Evolutionary conservation across 2,329 filamentous ascomycete genomes (phyloP), one percentile per base, ranked within the genome.

Genomic region (Pyrenophora tritici-repentis): DNA sequence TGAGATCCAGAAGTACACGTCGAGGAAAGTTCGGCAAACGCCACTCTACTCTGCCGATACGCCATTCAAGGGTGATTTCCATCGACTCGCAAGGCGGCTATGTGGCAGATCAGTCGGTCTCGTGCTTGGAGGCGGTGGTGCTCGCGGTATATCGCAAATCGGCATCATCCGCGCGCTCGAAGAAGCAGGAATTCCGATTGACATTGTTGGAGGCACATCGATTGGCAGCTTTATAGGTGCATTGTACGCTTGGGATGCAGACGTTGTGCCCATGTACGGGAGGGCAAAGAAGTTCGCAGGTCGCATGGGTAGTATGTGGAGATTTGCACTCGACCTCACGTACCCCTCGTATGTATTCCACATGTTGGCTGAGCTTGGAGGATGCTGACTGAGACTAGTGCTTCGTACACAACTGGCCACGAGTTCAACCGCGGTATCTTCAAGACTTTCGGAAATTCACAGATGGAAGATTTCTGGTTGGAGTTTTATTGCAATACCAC

Each of bases 401-500:
- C 90, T 6, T 96, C 93, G 1, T 99, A 99, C 75, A 99, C 95
- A 1, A 99, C 94, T 0, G 94, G 94, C 1, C 94, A 99, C 70
- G 94, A 99, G 67, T 99, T 99, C 82, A 99, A 99, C 66, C 89
- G 94, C 6, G 94, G 94, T 34, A 97, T 99, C 59, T 99, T 97
- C 84, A 99, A 99, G 75, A 91, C 93, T 0, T 97, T 99, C 71
- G 94, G 92, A 12, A 91, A 97, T 66, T 90, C 90, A 8, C 94
- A 97, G 70, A 97, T 99, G 50, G 94, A 99, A 75, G 94, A 99
- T 73, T 99, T 97, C 68, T 99, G 94, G 94, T 83, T 99, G 9
- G 91, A 96, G 62, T 99, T 91, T 72, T 99, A 99, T 77, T 99
- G 95, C 82, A 99, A 99, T 75, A 97, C 94, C 0, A 99, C 95